Base-by-base conservation (phyloP, 345 rosid genomes). In the Noccaea caerulescens region DNA sequence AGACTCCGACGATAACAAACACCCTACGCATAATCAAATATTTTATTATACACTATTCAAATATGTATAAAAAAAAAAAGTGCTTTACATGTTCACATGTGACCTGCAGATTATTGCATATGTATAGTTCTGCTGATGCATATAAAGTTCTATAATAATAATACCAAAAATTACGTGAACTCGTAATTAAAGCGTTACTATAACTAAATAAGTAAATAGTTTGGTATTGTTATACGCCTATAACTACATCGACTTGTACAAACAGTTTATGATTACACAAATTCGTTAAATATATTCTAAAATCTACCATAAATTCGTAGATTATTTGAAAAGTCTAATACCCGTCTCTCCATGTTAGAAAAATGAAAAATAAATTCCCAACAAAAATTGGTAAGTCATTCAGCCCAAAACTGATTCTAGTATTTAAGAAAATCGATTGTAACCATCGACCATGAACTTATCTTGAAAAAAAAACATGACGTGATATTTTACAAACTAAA, bases 81-180 rank as follows among this genome's bases (percentile, higher is more conserved):
- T 51, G 60, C 66, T 73, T 73, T 65, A 12, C 44, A 30, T 47
- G 45, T 73, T 73, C 72, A 73, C 72, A 66, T 66, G 45, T 73
- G 66, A 49, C 67, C 59, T 7, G 58, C 36, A 34, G 34, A 6
- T 53, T 30, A 27, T 54, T 33, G 56, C 63, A 23, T 36, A 25
- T 25, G 5, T 44, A 63, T 42, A 62, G 13, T 23, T 38, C 4
- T 1, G 11, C 16, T 7, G 45, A 14, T 50, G 51, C 27, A 50
- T 60, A 12, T 14, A 16, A 23, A 38, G 4, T 0, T 1, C 12
- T 57, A 23, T 36, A 46, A n/a, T 11, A 54, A 43, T 3, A 23
- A 37, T 67, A 53, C 18, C 45, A 23, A 13, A 44, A 34, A 38
- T 33, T 55, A 32, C n/a, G 57, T 27, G 56, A 68, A 44, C 45